Conservation (phyloP, 768 basidiomycete species). For the Rubroboletus satanas region DNA sequence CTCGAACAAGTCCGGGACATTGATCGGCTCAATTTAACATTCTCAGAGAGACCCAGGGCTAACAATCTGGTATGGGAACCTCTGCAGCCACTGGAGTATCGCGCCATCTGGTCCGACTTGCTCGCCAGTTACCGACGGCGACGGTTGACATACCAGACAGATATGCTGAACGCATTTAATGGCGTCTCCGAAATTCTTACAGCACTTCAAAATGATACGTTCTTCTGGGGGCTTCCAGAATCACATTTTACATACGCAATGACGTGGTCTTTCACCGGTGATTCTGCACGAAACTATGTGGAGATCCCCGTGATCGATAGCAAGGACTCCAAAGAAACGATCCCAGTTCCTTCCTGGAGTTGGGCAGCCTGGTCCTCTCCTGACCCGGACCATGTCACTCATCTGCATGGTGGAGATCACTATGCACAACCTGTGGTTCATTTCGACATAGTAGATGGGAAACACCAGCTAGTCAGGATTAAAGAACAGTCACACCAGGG, state of each 20-base stretch:
- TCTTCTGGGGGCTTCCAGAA: slow-evolving; percentile 16
- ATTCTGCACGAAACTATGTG: not conserved
- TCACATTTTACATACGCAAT: slow-evolving; percentile 13
- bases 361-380: slow-evolving; percentile 8
- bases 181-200: slow-evolving; percentile 14
- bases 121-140: slow-evolving; percentile 9
- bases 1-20: slow-evolving; percentile 4
- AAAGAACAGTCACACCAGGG: not conserved
- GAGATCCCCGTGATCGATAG: slow-evolving; percentile 1
- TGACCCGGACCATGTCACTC: not conserved
- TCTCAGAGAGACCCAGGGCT: not conserved
- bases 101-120: not conserved
- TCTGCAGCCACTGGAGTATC: not conserved
- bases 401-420: not conserved
- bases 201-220: slow-evolving; percentile 9
- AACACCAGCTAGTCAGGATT: not conserved
- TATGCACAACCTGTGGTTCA: not conserved
- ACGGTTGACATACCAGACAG: slow-evolving; percentile 12
- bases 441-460: slow-evolving; percentile 8
- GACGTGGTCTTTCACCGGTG: slow-evolving; percentile 4
- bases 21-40: not conserved
- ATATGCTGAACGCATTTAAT: slow-evolving; percentile 11
- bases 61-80: not conserved
- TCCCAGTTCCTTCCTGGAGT: slow-evolving; percentile 18
- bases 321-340: slow-evolving; percentile 3